Conservation (phyloP, 768 basidiomycete species). For the Phylloporus sp. region DNA sequence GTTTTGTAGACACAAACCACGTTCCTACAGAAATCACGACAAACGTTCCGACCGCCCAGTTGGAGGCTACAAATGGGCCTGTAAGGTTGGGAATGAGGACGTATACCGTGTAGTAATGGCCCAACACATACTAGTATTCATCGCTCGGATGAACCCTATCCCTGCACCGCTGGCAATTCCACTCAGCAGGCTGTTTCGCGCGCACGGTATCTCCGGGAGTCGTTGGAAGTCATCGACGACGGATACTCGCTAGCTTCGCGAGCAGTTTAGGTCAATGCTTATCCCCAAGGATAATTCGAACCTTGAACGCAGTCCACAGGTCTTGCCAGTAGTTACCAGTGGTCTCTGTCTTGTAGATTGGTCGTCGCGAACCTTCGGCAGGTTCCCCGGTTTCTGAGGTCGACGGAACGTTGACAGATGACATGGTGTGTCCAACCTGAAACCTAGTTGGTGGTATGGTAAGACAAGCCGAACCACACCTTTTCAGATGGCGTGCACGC, state of each 20-base stretch:
- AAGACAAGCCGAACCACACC: too few relatives aligned
- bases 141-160: slow-evolving; percentile 68
- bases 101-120: not conserved
- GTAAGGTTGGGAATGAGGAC: slow-evolving; percentile 5
- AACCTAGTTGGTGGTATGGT: not conserved
- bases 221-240: slow-evolving; percentile 51
- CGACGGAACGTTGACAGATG: not conserved
- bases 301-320: slow-evolving; percentile 30
- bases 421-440: slow-evolving; percentile 6
- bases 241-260: slow-evolving; percentile 44
- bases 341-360: slow-evolving; percentile 29
- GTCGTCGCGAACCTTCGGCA: slow-evolving; percentile 13
- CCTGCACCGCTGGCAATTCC: slow-evolving; percentile 81
- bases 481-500: too few relatives aligned
- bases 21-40: slow-evolving; percentile 61
- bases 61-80: slow-evolving; percentile 62
- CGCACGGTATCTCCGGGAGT: slow-evolving; percentile 72
- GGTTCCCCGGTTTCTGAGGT: slow-evolving; percentile 3
- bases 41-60: slow-evolving; percentile 81
- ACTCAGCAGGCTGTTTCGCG: slow-evolving; percentile 66
- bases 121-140: slow-evolving; percentile 53
- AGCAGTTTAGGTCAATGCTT: slow-evolving; percentile 10
- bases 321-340: slow-evolving; percentile 34
- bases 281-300: slow-evolving; percentile 5
- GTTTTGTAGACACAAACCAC: slow-evolving; percentile 47